Percentiles rank a stretch among this genome's conserved stretches.
Conservation (phyloP, 805 yeast species). For the Candida sonorensis region DNA sequence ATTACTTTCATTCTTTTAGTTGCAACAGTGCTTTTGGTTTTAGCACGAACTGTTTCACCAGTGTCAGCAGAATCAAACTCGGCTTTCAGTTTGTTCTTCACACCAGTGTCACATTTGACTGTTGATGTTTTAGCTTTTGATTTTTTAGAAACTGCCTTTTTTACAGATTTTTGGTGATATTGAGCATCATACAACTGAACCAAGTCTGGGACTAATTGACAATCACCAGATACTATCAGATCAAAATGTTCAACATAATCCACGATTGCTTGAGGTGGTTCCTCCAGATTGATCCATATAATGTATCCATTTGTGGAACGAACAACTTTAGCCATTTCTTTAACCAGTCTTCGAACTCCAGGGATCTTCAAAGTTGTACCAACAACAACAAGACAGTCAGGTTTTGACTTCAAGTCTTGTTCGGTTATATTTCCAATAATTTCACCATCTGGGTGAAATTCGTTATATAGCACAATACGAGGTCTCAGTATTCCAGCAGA, state of each 20-base stretch:
- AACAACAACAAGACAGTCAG: slow-evolving; percentile 74
- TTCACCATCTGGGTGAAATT: slow-evolving; percentile 83
- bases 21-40: too few species aligned
- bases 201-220: slow-evolving; percentile 45
- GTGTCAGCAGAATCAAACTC: too few species aligned
- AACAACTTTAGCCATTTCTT: slow-evolving; percentile 52
- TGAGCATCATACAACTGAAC: slow-evolving; percentile 16
- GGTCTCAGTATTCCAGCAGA: slow-evolving; percentile 60
- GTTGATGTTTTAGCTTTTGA: slow-evolving; percentile 1
- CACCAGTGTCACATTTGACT: too few species aligned
- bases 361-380: slow-evolving; percentile 85
- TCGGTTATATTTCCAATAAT: slow-evolving; percentile 72
- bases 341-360: slow-evolving; percentile 56
- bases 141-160: too few species aligned
- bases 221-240: slow-evolving; percentile 56
- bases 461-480: slow-evolving; percentile 63
- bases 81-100: too few species aligned
- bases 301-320: slow-evolving; percentile 52
- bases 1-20: too few species aligned
- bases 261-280: slow-evolving; percentile 42
- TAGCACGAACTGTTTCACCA: too few species aligned
- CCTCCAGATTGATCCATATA: slow-evolving; percentile 55
- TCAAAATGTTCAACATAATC: slow-evolving; percentile 49
- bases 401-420: slow-evolving; percentile 52
- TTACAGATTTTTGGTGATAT: neutral